Evolutionary conservation across 73 alveolate genomes (phyloP), one percentile per base, ranked within the genome.

Genomic region (Stentor roeselii): DNA sequence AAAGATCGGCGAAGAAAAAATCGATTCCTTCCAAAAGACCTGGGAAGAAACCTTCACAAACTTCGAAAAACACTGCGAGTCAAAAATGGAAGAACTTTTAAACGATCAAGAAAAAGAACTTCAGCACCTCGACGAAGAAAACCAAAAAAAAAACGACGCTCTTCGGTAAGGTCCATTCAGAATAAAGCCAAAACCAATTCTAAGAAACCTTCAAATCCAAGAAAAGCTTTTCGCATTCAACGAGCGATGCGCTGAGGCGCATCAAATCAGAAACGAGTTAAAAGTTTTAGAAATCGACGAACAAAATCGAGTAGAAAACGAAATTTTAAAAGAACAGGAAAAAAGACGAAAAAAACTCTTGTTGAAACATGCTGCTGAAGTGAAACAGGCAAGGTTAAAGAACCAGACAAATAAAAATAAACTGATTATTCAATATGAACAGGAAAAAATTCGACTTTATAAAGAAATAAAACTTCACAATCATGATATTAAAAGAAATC

Each of bases 201-300:
- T 92, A n/a, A 87, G 90, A 59, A 89, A 90, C 60, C 82, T 90
- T 84, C 93, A 92, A n/a, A 90, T 88, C 84, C 93, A 92, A 76
- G 98, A 95, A 89, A 95, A 95, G 85, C 83, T 95, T 60, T 97
- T 92, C 2, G 97, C 98, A 4, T 87, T 91, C 85, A 95, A 92
- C 88, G 98, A 95, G 87, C 90, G 98, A 91, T 89, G 90, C 3
- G 98, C 93, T 88, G 98, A 95, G 84, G 98, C 98, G 30, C 92
- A 92, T 84, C 92, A 95, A 80, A 92, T 91, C 83, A 92, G 98
- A 75, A 95, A 90, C 42, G 98, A 95, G 78, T 85, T 95, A 3
- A 90, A 90, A 61, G 90, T 86, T 39, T 75, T 95, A 27, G 96
- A 90, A 74, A 87, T 86, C 40, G 85, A 90, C 86, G 98, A 95